Evolutionary conservation across 768 basidiomycete species (phyloP).

Genomic region (Strobilomyces confusus): DNA sequence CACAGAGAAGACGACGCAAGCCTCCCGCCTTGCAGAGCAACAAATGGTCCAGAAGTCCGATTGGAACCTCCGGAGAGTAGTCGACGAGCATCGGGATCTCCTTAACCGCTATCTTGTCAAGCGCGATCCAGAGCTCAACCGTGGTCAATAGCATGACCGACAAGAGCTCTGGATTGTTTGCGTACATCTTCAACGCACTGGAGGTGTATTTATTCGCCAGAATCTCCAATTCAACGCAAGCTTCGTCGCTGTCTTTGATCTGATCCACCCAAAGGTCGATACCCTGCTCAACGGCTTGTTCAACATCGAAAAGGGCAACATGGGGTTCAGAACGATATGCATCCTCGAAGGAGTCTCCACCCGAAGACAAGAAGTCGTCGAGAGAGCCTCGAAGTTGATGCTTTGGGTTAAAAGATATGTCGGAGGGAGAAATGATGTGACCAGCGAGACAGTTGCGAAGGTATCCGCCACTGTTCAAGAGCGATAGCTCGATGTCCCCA

Average conservation of each 20-base stretch:
- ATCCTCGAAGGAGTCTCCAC: conserved; percentile 12
- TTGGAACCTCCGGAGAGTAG: conserved; percentile 45
- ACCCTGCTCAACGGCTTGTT: conserved; percentile 27
- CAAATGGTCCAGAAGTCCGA: conserved; percentile 36
- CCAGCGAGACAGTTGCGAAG: conserved; percentile 15
- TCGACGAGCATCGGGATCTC: conserved; percentile 37
- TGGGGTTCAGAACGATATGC: conserved; percentile 9
- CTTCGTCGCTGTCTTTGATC: conserved; percentile 14
- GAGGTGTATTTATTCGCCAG: conserved; percentile 26
- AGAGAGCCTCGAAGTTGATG: conserved; percentile 11
- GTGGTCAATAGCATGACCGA: conserved; percentile 42
- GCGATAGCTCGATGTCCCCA: conserved; percentile 33
- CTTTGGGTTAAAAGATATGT: background rate
- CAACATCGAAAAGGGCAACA: conserved; percentile 36
- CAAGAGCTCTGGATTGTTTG: conserved; percentile 33
- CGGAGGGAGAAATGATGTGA: no score
- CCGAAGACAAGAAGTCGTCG: conserved; percentile 13
- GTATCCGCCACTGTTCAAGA: conserved; percentile 27
- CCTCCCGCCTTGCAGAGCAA: conserved; percentile 33
- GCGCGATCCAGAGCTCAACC: conserved; percentile 45
- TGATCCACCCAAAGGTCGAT: conserved; percentile 33
- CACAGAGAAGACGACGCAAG: conserved; percentile 28
- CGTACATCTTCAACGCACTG: conserved; percentile 25
- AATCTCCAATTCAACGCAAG: conserved; percentile 26
- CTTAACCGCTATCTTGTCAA: conserved; percentile 36